A percentile compares a stretch with the other conserved stretches of the same genome.
These are phyloP conservation scores for Aureobasidium leucospermi DNA, from an alignment of 2,329 filamentous ascomycete genomes.

Conservation along the genomic window DNA sequence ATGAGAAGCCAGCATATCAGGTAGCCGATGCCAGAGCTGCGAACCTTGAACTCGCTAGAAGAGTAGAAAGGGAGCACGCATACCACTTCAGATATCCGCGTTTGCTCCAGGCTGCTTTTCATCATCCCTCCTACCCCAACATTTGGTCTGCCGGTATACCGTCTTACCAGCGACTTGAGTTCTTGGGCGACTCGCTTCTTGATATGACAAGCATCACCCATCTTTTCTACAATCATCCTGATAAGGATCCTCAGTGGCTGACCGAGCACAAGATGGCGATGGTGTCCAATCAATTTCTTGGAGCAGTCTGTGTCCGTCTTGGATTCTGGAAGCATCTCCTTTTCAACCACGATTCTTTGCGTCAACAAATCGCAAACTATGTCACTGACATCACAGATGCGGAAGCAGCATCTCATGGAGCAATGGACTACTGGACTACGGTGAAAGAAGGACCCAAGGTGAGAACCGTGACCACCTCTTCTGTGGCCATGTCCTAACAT, in stretches of 20 bases:
- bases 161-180: constrained; percentile 85
- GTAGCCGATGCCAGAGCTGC: constrained; percentile 52
- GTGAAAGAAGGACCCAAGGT: constrained; percentile 59
- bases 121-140: constrained; percentile 73
- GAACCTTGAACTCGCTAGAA: constrained; percentile 60
- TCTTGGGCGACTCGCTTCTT: constrained; percentile 80
- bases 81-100: constrained; percentile 69
- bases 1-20: constrained; percentile 66
- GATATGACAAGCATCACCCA: constrained; percentile 81
- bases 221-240: constrained; percentile 68
- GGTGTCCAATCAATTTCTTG: constrained; percentile 92
- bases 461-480: not conserved
- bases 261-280: constrained; percentile 99
- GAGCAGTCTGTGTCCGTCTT: constrained; percentile 69
- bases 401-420: constrained; percentile 40
- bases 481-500: not conserved
- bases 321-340: constrained; percentile 69
- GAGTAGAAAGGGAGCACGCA: constrained; percentile 52
- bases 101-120: constrained; percentile 76
- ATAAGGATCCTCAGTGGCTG: constrained; percentile 87
- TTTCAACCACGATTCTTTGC: constrained; percentile 40
- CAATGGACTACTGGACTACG: constrained; percentile 62
- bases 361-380: constrained; percentile 48
- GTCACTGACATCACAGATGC: constrained; percentile 52
- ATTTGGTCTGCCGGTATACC: constrained; percentile 66